Evolutionary conservation across 805 yeast genomes (phyloP).

Genomic region (Candida andamanensis): DNA sequence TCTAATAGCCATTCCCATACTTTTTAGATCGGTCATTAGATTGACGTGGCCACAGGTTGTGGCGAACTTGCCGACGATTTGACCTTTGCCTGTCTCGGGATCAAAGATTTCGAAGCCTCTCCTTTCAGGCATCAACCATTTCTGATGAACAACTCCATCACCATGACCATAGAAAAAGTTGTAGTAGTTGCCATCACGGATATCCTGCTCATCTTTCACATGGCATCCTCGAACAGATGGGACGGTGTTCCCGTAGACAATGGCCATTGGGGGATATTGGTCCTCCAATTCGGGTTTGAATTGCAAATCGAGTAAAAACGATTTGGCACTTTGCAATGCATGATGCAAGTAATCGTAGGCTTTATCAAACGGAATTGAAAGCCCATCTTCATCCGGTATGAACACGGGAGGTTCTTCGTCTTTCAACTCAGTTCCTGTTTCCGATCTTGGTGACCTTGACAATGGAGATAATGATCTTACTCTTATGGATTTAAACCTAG

Average conservation of each 20-base stretch:
- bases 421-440: conserved; percentile 3
- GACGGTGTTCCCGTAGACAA: conserved; percentile 73
- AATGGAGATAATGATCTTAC: conserved; percentile 14
- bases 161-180: conserved; percentile 85
- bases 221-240: conserved; percentile 83
- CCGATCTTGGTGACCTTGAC: conserved; percentile 10
- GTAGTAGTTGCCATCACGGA: conserved; percentile 65
- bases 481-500: conserved; percentile 22
- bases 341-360: conserved; percentile 60
- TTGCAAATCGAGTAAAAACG: conserved; percentile 52
- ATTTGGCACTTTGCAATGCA: conserved; percentile 55
- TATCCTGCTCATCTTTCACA: conserved; percentile 57
- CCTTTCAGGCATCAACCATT: conserved; percentile 74
- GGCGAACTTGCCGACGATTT: conserved; percentile 62
- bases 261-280: conserved; percentile 76
- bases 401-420: not conserved
- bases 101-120: conserved; percentile 50
- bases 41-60: conserved; percentile 74
- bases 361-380: conserved; percentile 43
- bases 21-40: conserved; percentile 66
- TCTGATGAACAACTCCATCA: conserved; percentile 86
- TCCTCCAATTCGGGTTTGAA: conserved; percentile 42
- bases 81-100: conserved; percentile 30
- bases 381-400: conserved; percentile 11
- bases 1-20: conserved; percentile 65